Conservation (phyloP, 768 basidiomycete species). For the Trametes gibbosa region DNA sequence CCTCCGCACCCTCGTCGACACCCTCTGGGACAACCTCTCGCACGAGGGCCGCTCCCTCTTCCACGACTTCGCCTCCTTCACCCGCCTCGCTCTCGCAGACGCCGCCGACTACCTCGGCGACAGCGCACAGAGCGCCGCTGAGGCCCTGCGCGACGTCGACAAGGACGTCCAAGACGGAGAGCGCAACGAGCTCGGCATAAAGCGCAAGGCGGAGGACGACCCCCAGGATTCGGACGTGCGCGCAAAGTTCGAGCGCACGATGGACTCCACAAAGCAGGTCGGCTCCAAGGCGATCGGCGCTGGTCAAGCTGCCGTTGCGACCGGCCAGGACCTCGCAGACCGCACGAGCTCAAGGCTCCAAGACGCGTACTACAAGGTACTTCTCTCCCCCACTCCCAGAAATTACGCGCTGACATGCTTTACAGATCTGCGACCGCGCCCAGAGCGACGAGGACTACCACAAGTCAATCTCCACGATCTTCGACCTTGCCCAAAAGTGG, state of each 20-base stretch:
- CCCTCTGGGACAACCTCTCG: conserved; percentile 51
- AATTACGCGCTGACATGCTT: background rate
- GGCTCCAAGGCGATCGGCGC: conserved; percentile 58
- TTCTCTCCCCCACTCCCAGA: conserved; percentile 8
- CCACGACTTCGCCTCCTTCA: conserved; percentile 62
- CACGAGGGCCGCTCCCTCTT: conserved; percentile 54
- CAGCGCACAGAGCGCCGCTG: conserved; percentile 50
- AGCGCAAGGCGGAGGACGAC: conserved; percentile 45
- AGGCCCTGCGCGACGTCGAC: conserved; percentile 53
- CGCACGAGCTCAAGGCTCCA: conserved; percentile 42
- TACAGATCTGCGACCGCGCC: conserved; percentile 61
- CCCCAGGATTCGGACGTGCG: conserved; percentile 41
- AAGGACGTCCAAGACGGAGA: conserved; percentile 58
- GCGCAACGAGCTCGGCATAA: conserved; percentile 55
- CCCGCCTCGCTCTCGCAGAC: conserved; percentile 63
- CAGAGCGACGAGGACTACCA: conserved; percentile 60
- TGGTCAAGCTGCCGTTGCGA: conserved; percentile 41
- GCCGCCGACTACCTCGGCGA: conserved; percentile 57
- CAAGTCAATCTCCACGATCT: conserved; percentile 53
- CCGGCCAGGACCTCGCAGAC: conserved; percentile 44
- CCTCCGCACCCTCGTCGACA: conserved; percentile 48
- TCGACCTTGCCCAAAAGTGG: conserved; percentile 57
- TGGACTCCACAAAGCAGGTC: conserved; percentile 59
- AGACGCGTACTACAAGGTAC: conserved; percentile 53
- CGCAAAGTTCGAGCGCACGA: conserved; percentile 59